These are phyloP conservation scores for Vitis hybrid DNA, from an alignment of 177 flowering plant species.

Conservation along the genomic window DNA sequence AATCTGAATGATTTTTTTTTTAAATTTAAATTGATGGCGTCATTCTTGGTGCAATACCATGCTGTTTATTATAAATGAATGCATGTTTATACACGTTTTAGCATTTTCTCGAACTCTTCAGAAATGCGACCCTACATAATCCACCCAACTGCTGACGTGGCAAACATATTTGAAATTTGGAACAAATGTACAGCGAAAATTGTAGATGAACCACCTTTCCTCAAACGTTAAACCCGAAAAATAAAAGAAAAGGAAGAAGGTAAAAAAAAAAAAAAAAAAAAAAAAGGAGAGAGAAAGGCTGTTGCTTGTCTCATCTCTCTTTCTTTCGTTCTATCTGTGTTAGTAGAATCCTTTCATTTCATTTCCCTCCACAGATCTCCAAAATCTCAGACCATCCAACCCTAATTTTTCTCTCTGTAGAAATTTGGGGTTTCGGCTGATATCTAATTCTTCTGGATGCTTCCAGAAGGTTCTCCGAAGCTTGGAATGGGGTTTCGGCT, in stretches of 20 bases:
- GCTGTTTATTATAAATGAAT: no score
- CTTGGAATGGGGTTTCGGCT: background rate
- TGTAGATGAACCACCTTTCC: no score
- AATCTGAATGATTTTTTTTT: no score
- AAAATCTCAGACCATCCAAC: conserved; percentile 5
- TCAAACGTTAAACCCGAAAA: background rate
- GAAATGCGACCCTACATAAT: no score
- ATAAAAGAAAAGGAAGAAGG: background rate
- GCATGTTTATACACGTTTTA: no score
- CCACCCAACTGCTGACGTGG: no score
- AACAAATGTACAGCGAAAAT: no score
- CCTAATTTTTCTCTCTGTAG: conserved; percentile 6
- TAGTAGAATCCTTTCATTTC: conserved; percentile 11
- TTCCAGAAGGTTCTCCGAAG: conserved; percentile 7
- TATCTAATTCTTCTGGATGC: conserved; percentile 17
- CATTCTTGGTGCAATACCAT: no score
- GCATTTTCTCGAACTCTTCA: no score
- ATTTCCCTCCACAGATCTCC: conserved; percentile 34
- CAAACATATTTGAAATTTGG: no score
- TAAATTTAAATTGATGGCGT: no score
- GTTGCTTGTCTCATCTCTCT: conserved; percentile 3
- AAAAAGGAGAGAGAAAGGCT: background rate
- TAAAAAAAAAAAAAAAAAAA: background rate
- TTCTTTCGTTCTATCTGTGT: no score
- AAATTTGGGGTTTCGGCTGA: background rate